Conservation (phyloP, 2,329 filamentous ascomycete species). For the Arthrinium puccinioides region DNA sequence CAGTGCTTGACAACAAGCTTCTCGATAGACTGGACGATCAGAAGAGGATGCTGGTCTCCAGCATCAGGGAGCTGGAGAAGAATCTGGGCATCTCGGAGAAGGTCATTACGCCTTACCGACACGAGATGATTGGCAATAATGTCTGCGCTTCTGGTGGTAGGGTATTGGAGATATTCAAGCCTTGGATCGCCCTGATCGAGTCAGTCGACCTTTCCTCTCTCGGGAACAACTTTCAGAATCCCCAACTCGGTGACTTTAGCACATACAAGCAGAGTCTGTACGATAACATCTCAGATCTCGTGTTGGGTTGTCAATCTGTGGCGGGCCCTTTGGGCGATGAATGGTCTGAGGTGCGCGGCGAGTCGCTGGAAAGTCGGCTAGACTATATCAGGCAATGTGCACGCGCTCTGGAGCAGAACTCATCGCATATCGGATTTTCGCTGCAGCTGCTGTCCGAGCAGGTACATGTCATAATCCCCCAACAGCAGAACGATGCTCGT, state of each 20-base stretch:
- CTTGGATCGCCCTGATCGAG: slow-evolving; percentile 85
- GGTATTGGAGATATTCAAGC: slow-evolving; percentile 81
- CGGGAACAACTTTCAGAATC: slow-evolving; percentile 71
- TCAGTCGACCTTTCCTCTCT: slow-evolving; percentile 82
- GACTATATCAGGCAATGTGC: slow-evolving; percentile 72
- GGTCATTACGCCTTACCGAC: slow-evolving; percentile 69
- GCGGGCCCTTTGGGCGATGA: slow-evolving; percentile 87
- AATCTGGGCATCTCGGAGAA: slow-evolving; percentile 72
- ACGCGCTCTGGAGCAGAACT: slow-evolving; percentile 76
- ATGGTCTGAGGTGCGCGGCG: slow-evolving; percentile 87
- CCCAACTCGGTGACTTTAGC: slow-evolving; percentile 79
- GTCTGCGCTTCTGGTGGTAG: slow-evolving; percentile 72
- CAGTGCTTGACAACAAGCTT: slow-evolving; percentile 66
- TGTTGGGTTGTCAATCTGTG: slow-evolving; percentile 85
- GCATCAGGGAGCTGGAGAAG: slow-evolving; percentile 82
- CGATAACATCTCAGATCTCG: slow-evolving; percentile 83
- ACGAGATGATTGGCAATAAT: slow-evolving; percentile 73
- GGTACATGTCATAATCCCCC: slow-evolving; percentile 45
- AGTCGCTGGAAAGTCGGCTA: slow-evolving; percentile 80
- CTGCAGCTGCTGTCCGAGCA: slow-evolving; percentile 82
- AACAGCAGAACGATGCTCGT: slow-evolving; percentile 28
- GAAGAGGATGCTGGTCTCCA: slow-evolving; percentile 76
- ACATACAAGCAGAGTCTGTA: slow-evolving; percentile 90
- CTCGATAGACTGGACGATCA: slow-evolving; percentile 80
- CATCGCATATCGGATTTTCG: slow-evolving; percentile 81